Evolutionary conservation across 164 flowering plant genomes (phyloP).

Genomic region (Protea cynaroides): DNA sequence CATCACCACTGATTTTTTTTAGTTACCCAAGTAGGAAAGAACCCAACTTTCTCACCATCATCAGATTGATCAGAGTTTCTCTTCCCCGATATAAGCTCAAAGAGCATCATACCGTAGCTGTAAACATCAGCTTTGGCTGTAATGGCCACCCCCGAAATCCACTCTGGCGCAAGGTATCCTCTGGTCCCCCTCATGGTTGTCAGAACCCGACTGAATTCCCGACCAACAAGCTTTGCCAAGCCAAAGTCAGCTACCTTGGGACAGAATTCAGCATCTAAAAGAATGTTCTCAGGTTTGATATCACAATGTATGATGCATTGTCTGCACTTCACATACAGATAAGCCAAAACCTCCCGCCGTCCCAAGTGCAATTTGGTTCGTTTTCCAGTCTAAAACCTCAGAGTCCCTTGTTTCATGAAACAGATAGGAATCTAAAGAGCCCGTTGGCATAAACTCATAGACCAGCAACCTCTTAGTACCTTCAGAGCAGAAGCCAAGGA

Average conservation of each 20-base stretch:
- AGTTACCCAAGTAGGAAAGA: constrained; percentile 1
- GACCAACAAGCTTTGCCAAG: constrained; percentile 6
- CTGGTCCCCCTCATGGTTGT: constrained; percentile 11
- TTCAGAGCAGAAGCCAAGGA: not conserved
- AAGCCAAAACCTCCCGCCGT: not conserved
- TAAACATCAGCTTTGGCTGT: constrained; percentile 12
- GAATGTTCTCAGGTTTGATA: constrained; percentile 9
- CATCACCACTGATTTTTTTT: not conserved
- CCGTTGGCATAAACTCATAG: not conserved
- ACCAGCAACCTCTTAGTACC: constrained; percentile 2
- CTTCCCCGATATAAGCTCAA: constrained; percentile 11
- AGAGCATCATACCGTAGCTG: constrained; percentile 10
- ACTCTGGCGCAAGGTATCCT: constrained; percentile 15
- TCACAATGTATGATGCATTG: constrained; percentile 11
- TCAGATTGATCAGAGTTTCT: not conserved
- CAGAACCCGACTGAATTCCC: constrained; percentile 13
- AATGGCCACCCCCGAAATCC: constrained; percentile 9
- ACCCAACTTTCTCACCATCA: not conserved
- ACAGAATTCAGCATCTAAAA: constrained; percentile 2
- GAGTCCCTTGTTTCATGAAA: not conserved
- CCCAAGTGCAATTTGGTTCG: constrained; percentile 6
- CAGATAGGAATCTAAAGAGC: not conserved
- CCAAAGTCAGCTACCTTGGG: constrained; percentile 12
- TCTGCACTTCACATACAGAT: constrained; percentile 4
- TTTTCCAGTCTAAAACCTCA: not conserved